Conservation (phyloP, 768 basidiomycete genomes). For the Rhizopogon roseolus region DNA sequence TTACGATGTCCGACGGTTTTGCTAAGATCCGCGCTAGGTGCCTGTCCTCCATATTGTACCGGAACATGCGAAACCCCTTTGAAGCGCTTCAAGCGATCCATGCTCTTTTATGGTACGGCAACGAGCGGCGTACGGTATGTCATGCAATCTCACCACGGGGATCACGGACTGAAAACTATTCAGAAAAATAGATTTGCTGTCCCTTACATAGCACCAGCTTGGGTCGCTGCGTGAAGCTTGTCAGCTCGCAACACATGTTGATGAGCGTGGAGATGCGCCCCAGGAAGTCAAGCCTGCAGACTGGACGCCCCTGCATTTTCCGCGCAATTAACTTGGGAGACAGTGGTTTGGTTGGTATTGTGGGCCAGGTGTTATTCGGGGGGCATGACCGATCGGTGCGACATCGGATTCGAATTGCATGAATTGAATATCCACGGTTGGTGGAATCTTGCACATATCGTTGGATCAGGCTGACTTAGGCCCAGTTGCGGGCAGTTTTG, state of each 20-base stretch:
- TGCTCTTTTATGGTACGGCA: background rate
- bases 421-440: conserved; percentile 45
- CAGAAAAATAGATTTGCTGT: background rate
- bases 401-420: conserved; percentile 32
- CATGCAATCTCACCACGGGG: background rate
- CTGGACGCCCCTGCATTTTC: conserved; percentile 33
- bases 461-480: conserved; percentile 13
- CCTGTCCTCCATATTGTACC: background rate
- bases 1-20: conserved; percentile 6
- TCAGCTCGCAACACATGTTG: conserved; percentile 36
- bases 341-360: conserved; percentile 22
- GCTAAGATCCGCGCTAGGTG: background rate
- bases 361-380: conserved; percentile 19
- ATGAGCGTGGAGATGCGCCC: conserved; percentile 28
- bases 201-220: background rate
- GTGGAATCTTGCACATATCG: background rate
- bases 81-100: background rate
- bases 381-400: conserved; percentile 10
- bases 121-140: background rate
- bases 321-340: conserved; percentile 19
- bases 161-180: background rate
- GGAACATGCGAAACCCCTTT: background rate
- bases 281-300: conserved; percentile 43
- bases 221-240: conserved; percentile 30
- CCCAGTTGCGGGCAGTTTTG: conserved; percentile 39